Base-by-base conservation (phyloP, 108 stramenopile genomes). In the Skeletonema tropicum region DNA sequence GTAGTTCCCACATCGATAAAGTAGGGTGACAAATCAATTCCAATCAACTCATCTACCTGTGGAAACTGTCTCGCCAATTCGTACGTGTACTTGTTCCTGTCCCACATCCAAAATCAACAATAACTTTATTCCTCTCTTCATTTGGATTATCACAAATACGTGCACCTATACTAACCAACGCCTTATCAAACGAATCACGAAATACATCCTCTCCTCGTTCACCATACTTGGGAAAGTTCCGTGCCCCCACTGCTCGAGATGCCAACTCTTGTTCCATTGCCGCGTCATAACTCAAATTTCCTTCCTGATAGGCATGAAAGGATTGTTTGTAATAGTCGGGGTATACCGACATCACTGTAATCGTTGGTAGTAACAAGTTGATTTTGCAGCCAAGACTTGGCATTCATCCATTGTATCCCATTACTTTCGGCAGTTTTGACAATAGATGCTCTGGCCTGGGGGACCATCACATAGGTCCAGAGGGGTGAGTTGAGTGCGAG, bases 211-310 rank as follows among this genome's bases (percentile, higher is more conserved):
- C 93, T 13, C 93, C 93, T 7, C 73, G 49, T 13, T 68, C 61
- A 35, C 88, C 87, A 73, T 80, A 86, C 49, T 73, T 48, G 25
- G 93, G 93, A 77, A 91, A 94, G 59, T 94, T 94, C 5, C 93
- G 59, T 14, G 93, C 90, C 6, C 93, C 93, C 17, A 94, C 85
- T 15, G 90, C 82, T 29, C 82, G 65, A 68, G 78, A 82, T 17
- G 90, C 93, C 42, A 94, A 70, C 79, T 94, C 93, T 61, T 85
- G 86, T 65, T 94, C 93, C 62, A 86, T 77, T 26, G 93, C 93
- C 31, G 93, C 87, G 49, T 91, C 89, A 78, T 89, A 91, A 21
- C 76, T 84, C 23, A 91, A 66, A 74, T 94, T 94, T 57, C 93
- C 93, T 2, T 88, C 74, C 8, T 83, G 71, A 65, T 94, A 94